A percentile compares a stretch with the other conserved stretches of the same genome.
phyloP scores from a whole-genome alignment of 179 eudicot genomes.

The Sideroxylon spinosum region DNA sequence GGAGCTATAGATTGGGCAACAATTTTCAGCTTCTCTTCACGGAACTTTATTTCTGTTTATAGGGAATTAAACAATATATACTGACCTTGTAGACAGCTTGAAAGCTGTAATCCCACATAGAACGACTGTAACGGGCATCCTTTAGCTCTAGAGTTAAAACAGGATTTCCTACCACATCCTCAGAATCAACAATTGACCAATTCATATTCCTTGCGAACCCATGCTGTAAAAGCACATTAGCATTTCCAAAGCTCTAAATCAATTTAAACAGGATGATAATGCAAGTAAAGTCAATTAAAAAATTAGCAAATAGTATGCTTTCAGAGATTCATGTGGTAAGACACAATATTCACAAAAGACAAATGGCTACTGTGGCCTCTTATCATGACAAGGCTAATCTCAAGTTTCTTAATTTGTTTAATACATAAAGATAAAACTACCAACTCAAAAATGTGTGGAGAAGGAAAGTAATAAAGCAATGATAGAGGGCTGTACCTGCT shows the following conservation, averaged over 20 bases:
- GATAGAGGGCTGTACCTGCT: conserved; percentile 61
- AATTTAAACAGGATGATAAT: background rate
- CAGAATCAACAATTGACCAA: conserved; percentile 76
- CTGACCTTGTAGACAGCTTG: conserved; percentile 78
- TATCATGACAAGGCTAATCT: background rate
- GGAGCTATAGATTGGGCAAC: background rate
- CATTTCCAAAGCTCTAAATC: conserved; percentile 21
- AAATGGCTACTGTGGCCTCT: background rate
- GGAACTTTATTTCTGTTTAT: background rate
- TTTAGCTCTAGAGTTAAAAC: conserved; percentile 72
- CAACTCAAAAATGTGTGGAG: background rate
- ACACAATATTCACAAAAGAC: background rate
- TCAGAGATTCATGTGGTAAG: background rate
- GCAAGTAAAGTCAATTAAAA: background rate
- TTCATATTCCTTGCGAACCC: conserved; percentile 90
- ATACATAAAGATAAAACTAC: background rate
- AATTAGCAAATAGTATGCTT: background rate
- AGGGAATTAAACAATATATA: background rate
- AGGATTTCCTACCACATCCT: conserved; percentile 64
- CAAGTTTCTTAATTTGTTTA: background rate
- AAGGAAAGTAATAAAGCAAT: no score
- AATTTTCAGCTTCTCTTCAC: background rate
- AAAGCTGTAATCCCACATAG: conserved; percentile 98
- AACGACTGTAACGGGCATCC: conserved; percentile 74
- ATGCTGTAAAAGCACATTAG: conserved; percentile 52